phyloP scores from a whole-genome alignment of 345 rosid genomes.

The Dipteronia dyeriana region DNA sequence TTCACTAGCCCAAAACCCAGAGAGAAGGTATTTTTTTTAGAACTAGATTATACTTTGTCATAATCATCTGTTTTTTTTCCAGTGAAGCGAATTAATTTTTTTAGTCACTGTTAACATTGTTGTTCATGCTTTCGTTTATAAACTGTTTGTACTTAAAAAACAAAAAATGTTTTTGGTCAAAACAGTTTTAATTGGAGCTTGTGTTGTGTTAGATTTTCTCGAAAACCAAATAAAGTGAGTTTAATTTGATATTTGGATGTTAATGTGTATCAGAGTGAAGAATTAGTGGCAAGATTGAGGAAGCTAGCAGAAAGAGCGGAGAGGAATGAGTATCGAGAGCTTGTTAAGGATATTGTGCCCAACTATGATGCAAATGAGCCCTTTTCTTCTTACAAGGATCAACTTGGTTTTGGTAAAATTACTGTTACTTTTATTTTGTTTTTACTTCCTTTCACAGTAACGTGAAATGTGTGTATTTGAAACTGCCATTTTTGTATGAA shows the following conservation, averaged over 20 bases:
- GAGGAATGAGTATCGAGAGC: constrained; percentile 79
- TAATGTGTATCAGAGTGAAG: constrained; percentile 58
- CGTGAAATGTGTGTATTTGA: background rate
- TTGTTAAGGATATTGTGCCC: constrained; percentile 86
- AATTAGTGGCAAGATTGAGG: constrained; percentile 60
- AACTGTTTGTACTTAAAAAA: no score
- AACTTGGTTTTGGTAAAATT: constrained; percentile 82
- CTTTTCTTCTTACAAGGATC: constrained; percentile 95
- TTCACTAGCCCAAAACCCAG: constrained; percentile 72
- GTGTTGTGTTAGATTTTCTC: background rate
- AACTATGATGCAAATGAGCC: constrained; percentile 61
- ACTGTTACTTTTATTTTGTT: background rate
- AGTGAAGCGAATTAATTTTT: background rate
- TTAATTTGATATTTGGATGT: background rate
- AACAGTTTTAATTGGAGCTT: no score
- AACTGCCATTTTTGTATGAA: background rate
- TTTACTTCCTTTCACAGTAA: background rate
- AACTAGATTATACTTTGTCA: background rate
- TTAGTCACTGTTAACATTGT: background rate
- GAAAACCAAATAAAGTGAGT: background rate
- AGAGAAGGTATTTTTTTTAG: constrained; percentile 55
- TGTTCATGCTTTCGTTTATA: constrained; percentile 4
- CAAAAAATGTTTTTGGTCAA: no score
- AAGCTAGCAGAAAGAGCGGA: constrained; percentile 77
- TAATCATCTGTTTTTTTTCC: background rate